phyloP scores from a whole-genome alignment of 768 basidiomycete species.

The Boletus subparvulus region DNA sequence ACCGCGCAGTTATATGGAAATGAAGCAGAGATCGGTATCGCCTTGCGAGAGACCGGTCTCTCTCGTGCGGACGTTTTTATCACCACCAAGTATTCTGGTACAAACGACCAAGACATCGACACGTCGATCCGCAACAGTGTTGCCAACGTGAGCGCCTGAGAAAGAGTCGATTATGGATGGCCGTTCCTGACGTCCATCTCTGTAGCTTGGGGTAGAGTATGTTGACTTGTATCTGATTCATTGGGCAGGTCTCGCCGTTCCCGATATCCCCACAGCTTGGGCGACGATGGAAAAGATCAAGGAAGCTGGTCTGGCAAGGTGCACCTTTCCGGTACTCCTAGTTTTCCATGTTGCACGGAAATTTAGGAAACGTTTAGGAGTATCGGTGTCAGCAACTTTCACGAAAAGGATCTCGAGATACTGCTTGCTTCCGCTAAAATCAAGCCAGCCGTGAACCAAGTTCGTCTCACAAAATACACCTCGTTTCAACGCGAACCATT shows the following conservation, averaged over 20 bases:
- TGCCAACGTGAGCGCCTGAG: conserved; percentile 44
- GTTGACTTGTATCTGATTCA: conserved; percentile 77
- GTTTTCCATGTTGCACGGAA: background rate
- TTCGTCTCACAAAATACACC: conserved; percentile 20
- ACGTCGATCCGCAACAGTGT: conserved; percentile 59
- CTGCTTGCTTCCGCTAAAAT: conserved; percentile 61
- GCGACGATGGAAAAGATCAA: conserved; percentile 61
- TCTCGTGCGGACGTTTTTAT: conserved; percentile 59
- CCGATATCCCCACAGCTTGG: conserved; percentile 66
- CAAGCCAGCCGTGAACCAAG: conserved; percentile 71
- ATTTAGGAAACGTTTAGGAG: conserved; percentile 41
- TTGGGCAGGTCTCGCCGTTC: conserved; percentile 48
- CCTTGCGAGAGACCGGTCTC: conserved; percentile 53
- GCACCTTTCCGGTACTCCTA: conserved; percentile 4
- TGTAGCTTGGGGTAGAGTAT: conserved; percentile 60
- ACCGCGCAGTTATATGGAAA: conserved; percentile 66
- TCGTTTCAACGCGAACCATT: background rate
- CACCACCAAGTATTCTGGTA: conserved; percentile 65
- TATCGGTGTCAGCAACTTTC: conserved; percentile 74
- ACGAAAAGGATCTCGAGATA: conserved; percentile 49
- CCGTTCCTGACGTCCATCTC: background rate
- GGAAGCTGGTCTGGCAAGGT: conserved; percentile 61
- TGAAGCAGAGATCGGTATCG: conserved; percentile 47
- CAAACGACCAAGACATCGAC: conserved; percentile 49
- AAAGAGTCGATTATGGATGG: background rate